These are phyloP conservation scores for Scenedesmus sp. DNA, from an alignment of 163 green algal species.

Conservation along the genomic window DNA sequence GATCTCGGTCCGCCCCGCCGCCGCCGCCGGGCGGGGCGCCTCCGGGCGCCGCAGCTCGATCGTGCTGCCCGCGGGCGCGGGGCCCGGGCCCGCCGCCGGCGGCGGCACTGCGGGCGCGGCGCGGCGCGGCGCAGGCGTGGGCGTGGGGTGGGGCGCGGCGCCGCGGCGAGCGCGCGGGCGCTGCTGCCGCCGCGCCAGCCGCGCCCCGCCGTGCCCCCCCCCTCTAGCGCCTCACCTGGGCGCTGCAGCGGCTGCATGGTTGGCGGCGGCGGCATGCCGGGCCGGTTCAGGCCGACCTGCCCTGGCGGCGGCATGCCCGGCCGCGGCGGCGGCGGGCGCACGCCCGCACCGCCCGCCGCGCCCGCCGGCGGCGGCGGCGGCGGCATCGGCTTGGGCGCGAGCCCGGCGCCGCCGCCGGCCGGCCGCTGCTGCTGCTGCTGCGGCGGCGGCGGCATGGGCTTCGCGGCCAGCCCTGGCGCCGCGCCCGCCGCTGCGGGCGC, in stretches of 20 bases:
- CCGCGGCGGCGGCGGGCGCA: background rate
- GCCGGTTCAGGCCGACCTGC: slow-evolving; percentile 24
- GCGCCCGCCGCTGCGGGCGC: background rate
- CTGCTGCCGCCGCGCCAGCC: background rate
- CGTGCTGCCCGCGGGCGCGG: background rate
- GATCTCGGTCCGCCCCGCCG: background rate
- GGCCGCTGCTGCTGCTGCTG: slow-evolving; percentile 6
- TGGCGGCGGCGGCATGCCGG: too few species aligned
- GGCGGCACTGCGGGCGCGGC: too few species aligned
- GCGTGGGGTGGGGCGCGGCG: too few species aligned
- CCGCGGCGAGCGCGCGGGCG: too few species aligned
- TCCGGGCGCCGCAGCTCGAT: background rate
- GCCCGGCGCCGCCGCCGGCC: background rate
- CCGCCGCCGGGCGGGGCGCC: background rate
- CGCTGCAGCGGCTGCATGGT: background rate
- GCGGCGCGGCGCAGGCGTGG: too few species aligned
- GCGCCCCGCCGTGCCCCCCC: background rate
- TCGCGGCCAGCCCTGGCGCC: background rate
- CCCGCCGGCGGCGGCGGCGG: background rate
- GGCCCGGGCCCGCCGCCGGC: too few species aligned
- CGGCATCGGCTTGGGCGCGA: background rate
- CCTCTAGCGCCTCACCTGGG: background rate
- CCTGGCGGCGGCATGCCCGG: background rate
- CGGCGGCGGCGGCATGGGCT: slow-evolving; percentile 3
- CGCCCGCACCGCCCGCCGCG: background rate